These are phyloP conservation scores for Exophiala sp. DNA, from an alignment of 2,329 filamentous ascomycete species.

Conservation along the genomic window DNA sequence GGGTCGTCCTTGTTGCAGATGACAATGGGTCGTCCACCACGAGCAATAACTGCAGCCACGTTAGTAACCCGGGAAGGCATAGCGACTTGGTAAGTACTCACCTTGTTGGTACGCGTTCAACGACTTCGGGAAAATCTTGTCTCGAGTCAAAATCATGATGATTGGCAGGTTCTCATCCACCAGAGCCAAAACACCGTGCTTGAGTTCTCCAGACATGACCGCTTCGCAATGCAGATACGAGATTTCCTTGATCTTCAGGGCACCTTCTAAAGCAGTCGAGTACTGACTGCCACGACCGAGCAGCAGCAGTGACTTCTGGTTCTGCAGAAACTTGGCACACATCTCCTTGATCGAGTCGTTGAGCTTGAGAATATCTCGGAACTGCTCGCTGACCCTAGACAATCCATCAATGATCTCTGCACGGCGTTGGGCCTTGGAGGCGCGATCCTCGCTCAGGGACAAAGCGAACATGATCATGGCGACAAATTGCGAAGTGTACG, in stretches of 20 bases:
- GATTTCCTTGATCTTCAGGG: slow-evolving; percentile 99
- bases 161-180: slow-evolving; percentile 98
- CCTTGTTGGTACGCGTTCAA: slow-evolving; percentile 98
- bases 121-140: slow-evolving; percentile 97
- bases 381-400: slow-evolving; percentile 78
- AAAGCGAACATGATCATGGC: slow-evolving; percentile 99
- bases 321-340: slow-evolving; percentile 85
- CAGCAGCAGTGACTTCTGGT: slow-evolving; percentile 92
- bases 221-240: slow-evolving; percentile 99
- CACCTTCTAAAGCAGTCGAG: slow-evolving; percentile 91
- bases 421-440: slow-evolving; percentile 84
- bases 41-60: slow-evolving; percentile 69
- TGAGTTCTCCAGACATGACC: slow-evolving; percentile 99
- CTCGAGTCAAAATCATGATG: slow-evolving; percentile 98
- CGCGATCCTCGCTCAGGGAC: slow-evolving; percentile 90
- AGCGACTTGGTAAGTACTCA: slow-evolving; percentile 39
- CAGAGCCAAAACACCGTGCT: slow-evolving; percentile 94
- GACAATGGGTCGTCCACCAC: slow-evolving; percentile 91
- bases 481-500: slow-evolving; percentile 98
- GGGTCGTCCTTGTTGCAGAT: slow-evolving; percentile 90
- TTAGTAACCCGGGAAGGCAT: slow-evolving; percentile 31
- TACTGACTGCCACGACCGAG: slow-evolving; percentile 94
- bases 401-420: slow-evolving; percentile 96
- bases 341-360: slow-evolving; percentile 92
- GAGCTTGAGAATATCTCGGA: slow-evolving; percentile 83